A percentile compares a stretch with the other conserved stretches of the same genome.
Evolutionary conservation across 371 early-diverging fungal genomes (phyloP).

Genomic region (Fennellomyces sp.): DNA sequence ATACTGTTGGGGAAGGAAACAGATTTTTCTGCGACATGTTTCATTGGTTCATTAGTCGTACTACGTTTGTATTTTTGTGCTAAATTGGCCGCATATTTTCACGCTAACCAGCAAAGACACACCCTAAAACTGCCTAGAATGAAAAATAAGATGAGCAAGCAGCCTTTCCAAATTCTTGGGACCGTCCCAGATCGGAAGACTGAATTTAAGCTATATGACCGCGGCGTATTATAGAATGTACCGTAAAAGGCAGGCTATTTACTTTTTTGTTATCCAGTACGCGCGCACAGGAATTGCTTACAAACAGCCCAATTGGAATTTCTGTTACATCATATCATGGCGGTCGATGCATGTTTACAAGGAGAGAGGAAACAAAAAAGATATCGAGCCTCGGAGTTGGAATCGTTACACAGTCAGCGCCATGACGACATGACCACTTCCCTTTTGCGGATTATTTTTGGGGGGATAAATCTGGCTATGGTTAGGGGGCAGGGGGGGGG

Average conservation of each 20-base stretch:
- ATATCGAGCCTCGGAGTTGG: slow-evolving; percentile 7
- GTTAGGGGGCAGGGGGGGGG: background rate
- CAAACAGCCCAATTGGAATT: too few species aligned
- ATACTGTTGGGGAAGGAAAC: background rate
- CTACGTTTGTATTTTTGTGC: background rate
- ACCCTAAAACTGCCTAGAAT: too few species aligned
- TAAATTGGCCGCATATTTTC: background rate
- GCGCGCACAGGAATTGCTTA: background rate
- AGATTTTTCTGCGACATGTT: background rate
- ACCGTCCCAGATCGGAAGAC: background rate
- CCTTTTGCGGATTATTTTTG: background rate
- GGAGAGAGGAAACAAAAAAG: background rate
- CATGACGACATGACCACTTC: slow-evolving; percentile 4
- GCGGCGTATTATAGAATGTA: background rate
- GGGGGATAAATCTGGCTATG: too few species aligned
- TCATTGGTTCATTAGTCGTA: background rate
- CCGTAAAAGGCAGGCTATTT: background rate
- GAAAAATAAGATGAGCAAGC: too few species aligned
- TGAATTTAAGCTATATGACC: background rate
- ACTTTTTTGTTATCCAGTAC: background rate
- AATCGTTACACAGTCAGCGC: slow-evolving; percentile 3
- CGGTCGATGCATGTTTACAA: background rate
- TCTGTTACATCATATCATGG: background rate
- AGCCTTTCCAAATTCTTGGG: background rate
- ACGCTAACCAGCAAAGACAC: background rate